Evolutionary conservation across 108 stramenopile genomes (phyloP).

Genomic region (Pseudonitzschia multiseries): DNA sequence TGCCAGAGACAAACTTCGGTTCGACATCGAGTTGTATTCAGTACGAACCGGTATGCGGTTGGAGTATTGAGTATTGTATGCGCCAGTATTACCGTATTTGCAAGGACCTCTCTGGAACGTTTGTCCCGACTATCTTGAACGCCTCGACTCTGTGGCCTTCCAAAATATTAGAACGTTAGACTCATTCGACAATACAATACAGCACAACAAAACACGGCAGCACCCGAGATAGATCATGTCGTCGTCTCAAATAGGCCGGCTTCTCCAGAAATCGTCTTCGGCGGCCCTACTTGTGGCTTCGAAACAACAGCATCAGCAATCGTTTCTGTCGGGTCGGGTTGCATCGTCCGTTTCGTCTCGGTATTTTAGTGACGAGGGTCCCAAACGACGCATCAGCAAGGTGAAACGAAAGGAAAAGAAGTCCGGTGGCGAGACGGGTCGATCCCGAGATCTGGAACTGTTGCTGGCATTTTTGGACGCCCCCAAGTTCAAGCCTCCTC

Average conservation of each 20-base stretch:
- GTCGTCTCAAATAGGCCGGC: neutral
- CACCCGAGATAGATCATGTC: neutral
- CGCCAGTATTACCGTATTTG: too few species aligned
- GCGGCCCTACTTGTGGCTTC: neutral
- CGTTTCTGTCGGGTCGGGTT: neutral
- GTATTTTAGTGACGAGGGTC: slow-evolving; percentile 29
- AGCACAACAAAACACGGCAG: too few species aligned
- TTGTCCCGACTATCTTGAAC: too few species aligned
- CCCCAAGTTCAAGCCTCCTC: slow-evolving; percentile 30
- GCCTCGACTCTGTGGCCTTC: too few species aligned
- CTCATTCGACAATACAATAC: neutral
- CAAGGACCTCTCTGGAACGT: too few species aligned
- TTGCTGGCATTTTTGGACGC: slow-evolving; percentile 45
- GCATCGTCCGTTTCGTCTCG: slow-evolving; percentile 9
- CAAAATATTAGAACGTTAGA: neutral
- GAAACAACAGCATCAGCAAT: neutral
- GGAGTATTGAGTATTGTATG: too few species aligned
- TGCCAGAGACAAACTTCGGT: too few species aligned
- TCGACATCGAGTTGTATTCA: too few species aligned
- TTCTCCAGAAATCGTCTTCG: slow-evolving; percentile 3
- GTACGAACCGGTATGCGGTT: too few species aligned
- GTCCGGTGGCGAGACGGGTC: slow-evolving; percentile 3
- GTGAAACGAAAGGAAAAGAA: slow-evolving; percentile 34
- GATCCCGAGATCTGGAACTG: slow-evolving; percentile 37
- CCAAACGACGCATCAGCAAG: slow-evolving; percentile 14